phyloP scores from a whole-genome alignment of 2,329 filamentous ascomycete species.

The Ophiocordyceps robertsii region DNA sequence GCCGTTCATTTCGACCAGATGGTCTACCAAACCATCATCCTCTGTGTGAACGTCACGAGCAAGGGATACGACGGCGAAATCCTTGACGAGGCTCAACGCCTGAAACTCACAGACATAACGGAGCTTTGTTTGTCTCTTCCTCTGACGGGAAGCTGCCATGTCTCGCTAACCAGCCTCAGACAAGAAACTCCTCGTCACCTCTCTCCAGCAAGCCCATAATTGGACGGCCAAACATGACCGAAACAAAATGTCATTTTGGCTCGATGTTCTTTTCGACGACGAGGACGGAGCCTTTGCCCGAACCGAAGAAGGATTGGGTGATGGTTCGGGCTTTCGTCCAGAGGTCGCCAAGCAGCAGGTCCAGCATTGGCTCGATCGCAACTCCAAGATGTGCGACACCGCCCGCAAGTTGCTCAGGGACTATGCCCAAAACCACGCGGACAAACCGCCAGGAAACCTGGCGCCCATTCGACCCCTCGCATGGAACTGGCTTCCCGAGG shows the following conservation, averaged over 20 bases:
- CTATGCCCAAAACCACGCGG: conserved; percentile 36
- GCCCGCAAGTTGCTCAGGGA: conserved; percentile 40
- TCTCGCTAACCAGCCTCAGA: conserved; percentile 22
- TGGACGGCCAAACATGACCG: conserved; percentile 57
- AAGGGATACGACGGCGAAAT: conserved; percentile 54
- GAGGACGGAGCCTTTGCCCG: conserved; percentile 32
- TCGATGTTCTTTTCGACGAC: conserved; percentile 50
- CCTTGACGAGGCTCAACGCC: conserved; percentile 41
- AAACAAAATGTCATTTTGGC: conserved; percentile 60
- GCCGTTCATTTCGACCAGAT: conserved; percentile 52
- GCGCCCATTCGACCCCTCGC: conserved; percentile 36
- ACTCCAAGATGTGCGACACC: conserved; percentile 43
- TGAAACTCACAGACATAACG: conserved; percentile 47
- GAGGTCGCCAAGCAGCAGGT: conserved; percentile 47
- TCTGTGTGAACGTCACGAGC: conserved; percentile 53
- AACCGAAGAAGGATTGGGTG: conserved; percentile 37
- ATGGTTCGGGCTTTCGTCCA: conserved; percentile 39
- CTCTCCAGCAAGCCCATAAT: conserved; percentile 53
- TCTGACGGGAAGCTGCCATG: not conserved
- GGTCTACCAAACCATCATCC: conserved; percentile 50
- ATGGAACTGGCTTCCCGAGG: conserved; percentile 41
- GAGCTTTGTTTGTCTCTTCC: conserved; percentile 40
- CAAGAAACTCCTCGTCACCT: conserved; percentile 53
- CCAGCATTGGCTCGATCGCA: conserved; percentile 48
- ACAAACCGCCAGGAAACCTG: conserved; percentile 35